Base-by-base conservation (phyloP, 2,329 filamentous ascomycete genomes). In the Monosporascus sp. region DNA sequence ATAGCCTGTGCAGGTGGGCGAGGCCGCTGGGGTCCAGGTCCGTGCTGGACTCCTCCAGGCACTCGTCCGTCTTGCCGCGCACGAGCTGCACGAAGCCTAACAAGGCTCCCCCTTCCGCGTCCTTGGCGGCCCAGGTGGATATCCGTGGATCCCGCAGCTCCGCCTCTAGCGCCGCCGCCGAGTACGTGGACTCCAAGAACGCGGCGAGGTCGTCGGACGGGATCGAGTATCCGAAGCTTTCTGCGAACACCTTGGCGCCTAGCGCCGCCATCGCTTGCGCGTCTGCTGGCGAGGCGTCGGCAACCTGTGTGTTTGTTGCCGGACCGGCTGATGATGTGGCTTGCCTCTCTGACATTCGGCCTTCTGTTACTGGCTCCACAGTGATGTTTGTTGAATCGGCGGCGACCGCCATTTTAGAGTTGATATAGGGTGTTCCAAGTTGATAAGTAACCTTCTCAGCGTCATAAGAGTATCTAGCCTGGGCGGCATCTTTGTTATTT, bases 51-150 rank as follows among this genome's bases (percentile, higher is more conserved):
- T 60, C 62, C 3, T 52, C 51, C 3, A 67, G 44, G 46, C 58
- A 60, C 17, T 55, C 48, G 22, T 62, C 58, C 8, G 60, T 57
- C 37, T 56, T 24, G 7, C 51, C 51, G 1, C 63, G 59, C 31
- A 61, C 58, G 22, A 67, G 62, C 54, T 67, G 63, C 35, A 64
- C 64, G 36, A 66, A 61, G 8, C 62, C 65, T 8, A 62, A 25
- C 43, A 66, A 53, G 7, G 39, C 36, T 6, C 11, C 18, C 17
- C 60, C 60, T 5, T 48, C 25, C 5, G 53, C 36, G 36, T 62
- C 60, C 14, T 62, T 61, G 5, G 65, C 65, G 0, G 57, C 58
- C 31, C 61, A 60, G 7, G 60, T 65, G 41, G 52, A 56, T 27
- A 59, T 49, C 3, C 43, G 46, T 5, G 61, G 53, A 17, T 62